Evolutionary conservation across 345 rosid species (phyloP), one percentile per base, ranked within the genome.

Genomic region (Salix caprea): DNA sequence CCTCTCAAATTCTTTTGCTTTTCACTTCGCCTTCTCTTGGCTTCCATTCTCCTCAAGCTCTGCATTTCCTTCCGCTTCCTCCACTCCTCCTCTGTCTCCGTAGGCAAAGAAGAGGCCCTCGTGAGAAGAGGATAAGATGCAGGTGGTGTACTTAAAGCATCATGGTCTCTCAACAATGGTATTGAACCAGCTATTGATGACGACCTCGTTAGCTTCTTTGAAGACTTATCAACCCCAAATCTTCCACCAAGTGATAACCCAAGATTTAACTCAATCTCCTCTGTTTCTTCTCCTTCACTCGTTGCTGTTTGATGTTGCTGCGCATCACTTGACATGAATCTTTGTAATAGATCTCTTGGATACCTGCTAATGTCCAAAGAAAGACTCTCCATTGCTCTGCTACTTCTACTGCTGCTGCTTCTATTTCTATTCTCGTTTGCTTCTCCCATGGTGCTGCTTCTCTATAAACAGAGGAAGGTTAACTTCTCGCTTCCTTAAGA

Each of bases 81-180:
- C 98, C 94, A 91, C 74, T 90, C 98, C 71, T 92, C 99, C 74
- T 92, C 97, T 10, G 94, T 88, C 92, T 88, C 98, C 3, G 95
- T 81, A 1, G 98, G 97, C 71, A 94, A 84, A 73, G 99, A 94
- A 71, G 97, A 85, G 48, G 97, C 78, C 87, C 98, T 90, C 58
- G 75, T 83, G 52, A 96, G 90, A n/a, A 82, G 28, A 46, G 89
- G 78, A 79, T 85, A 80, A 50, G 83, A 81, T 40, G 67, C 89
- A 26, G 87, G 71, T 9, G 79, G 83, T 32, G 83, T 66, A 7
- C 72, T 13, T 2, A 74, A 65, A 8, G 48, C 61, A 76, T 56
- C 88, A 58, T 80, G 73, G 64, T 83, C 87, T 71, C 82, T 80
- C 34, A 79, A 10, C 5, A 88, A 62, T 24, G 92, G 81, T 30